Conservation (phyloP, 768 basidiomycete genomes). For the Strobilomyces confusus region DNA sequence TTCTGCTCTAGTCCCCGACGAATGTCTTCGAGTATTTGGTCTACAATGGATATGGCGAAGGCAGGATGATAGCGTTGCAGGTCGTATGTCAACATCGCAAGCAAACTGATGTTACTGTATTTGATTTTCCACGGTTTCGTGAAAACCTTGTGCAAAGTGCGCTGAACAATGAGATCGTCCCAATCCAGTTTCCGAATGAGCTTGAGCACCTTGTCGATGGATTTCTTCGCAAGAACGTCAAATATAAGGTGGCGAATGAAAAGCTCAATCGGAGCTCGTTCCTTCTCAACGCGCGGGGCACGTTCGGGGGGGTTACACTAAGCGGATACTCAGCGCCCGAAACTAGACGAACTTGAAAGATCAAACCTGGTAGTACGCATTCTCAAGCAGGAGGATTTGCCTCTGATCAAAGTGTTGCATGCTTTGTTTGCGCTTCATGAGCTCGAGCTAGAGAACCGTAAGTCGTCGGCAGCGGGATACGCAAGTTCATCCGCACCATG, state of each 20-base stretch:
- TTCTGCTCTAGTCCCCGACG: conserved; percentile 91
- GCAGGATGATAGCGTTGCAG: conserved; percentile 89
- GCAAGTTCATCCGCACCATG: conserved; percentile 55
- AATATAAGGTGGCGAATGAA: conserved; percentile 95
- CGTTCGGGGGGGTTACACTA: conserved; percentile 98
- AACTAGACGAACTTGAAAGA: background rate
- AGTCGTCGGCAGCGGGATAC: conserved; percentile 1
- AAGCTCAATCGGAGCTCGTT: conserved; percentile 81
- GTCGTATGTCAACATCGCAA: conserved; percentile 95
- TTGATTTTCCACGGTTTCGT: conserved; percentile 99
- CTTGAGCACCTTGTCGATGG: conserved; percentile 94
- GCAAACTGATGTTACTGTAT: conserved; percentile 79
- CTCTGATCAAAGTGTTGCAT: conserved; percentile 91
- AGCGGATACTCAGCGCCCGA: conserved; percentile 6
- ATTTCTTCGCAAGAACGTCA: conserved; percentile 88
- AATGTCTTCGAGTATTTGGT: conserved; percentile 93
- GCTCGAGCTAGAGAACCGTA: conserved; percentile 62
- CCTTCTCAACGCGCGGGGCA: conserved; percentile 78
- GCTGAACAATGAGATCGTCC: conserved; percentile 67
- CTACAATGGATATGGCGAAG: conserved; percentile 84
- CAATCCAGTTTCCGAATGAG: conserved; percentile 92
- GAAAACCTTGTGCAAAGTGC: conserved; percentile 80
- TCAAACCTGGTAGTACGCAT: conserved; percentile 92
- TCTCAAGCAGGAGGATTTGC: conserved; percentile 86
- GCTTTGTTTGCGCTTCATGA: conserved; percentile 92